Evolutionary conservation across 73 alveolate genomes (phyloP).

Genomic region (Paramecium pentaurelia): DNA sequence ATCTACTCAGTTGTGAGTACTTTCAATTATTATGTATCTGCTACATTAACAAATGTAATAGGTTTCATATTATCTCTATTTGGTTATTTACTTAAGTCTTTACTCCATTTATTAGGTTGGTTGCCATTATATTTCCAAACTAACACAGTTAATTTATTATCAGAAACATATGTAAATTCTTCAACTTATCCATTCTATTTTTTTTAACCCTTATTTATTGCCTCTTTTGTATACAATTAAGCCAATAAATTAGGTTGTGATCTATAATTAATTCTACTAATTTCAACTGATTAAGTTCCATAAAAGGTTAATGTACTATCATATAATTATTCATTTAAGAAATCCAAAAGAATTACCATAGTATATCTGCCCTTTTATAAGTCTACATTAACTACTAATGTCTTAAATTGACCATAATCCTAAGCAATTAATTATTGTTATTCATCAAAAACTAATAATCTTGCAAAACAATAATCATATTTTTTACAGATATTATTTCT

Average conservation of each 20-base stretch:
- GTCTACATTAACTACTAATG: not conserved
- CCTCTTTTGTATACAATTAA: not conserved
- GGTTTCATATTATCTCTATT: not conserved
- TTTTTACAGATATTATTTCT: not conserved
- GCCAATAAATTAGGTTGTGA: not conserved
- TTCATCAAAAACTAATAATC: not conserved
- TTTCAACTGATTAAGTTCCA: not conserved
- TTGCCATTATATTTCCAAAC: slow-evolving; percentile 2
- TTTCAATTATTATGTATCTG: not conserved
- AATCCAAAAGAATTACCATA: not conserved
- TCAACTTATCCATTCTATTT: not conserved
- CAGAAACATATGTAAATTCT: not conserved
- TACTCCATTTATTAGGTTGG: not conserved
- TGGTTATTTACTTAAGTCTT: not conserved
- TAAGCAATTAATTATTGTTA: not conserved
- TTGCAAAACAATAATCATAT: slow-evolving; percentile 13
- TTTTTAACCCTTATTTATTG: not conserved
- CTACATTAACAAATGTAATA: not conserved
- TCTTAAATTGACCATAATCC: not conserved
- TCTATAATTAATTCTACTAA: not conserved
- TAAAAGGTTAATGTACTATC: not conserved
- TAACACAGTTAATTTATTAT: not conserved
- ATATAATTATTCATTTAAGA: not conserved
- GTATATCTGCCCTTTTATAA: not conserved
- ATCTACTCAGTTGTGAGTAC: not conserved